phyloP scores from a whole-genome alignment of 345 rosid species.

The Lagerstroemia speciosa region DNA sequence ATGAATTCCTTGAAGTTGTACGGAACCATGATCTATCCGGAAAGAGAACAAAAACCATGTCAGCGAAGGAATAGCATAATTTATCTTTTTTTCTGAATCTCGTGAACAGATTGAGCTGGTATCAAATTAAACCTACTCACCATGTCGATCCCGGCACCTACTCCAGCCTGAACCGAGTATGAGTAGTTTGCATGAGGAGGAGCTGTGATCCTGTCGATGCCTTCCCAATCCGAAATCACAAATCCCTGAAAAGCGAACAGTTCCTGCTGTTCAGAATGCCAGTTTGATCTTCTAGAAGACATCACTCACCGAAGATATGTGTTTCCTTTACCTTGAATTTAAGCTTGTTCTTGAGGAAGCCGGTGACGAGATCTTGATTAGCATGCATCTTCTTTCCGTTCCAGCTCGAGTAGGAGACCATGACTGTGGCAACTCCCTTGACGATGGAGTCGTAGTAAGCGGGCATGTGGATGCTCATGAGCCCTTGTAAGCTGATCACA shows the following conservation, averaged over 20 bases:
- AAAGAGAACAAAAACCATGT: not conserved
- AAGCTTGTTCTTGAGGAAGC: conserved; percentile 64
- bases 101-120: not conserved
- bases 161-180: conserved; percentile 37
- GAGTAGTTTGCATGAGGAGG: conserved; percentile 59
- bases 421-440: conserved; percentile 72
- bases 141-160: conserved; percentile 62
- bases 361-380: conserved; percentile 48
- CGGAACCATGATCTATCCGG: conserved; percentile 38
- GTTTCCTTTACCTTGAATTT: conserved; percentile 40
- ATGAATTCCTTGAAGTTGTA: conserved; percentile 35
- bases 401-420: conserved; percentile 89
- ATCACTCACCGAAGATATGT: not conserved
- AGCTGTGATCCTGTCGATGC: conserved; percentile 52
- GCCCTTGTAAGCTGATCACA: conserved; percentile 33
- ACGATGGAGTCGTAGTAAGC: conserved; percentile 51
- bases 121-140: conserved; percentile 11
- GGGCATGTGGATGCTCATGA: conserved; percentile 63
- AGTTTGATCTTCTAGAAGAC: not conserved
- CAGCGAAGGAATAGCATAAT: not conserved
- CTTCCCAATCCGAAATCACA: conserved; percentile 60
- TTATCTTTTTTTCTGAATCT: not conserved
- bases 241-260: conserved; percentile 31
- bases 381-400: conserved; percentile 88
- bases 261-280: not conserved